Base-by-base conservation (phyloP, 805 yeast genomes). In the Komagataella pseudopastoris region DNA sequence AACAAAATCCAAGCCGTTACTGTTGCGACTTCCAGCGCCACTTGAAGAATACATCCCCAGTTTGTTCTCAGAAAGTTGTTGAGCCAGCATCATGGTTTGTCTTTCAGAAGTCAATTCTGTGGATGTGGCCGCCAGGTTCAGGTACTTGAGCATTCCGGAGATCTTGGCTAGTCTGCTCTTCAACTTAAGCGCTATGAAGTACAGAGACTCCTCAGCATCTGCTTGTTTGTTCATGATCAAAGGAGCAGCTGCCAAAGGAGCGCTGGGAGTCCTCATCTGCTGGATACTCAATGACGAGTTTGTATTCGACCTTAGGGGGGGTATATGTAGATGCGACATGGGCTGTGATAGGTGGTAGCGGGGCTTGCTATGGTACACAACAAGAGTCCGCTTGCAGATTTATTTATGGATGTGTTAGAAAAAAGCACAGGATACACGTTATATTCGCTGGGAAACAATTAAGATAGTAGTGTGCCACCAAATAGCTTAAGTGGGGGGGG, bases 81-180 rank as follows among this genome's bases (percentile, higher is more conserved):
- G 77, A 24, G 74, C 66, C 44, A 74, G 61, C 2, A 72, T 68
- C 55, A 73, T 65, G 0, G 89, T 86, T 66, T 85, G 93, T 58
- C 82, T 83, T 60, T 85, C 91, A 48, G 86, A 78, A 49, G 80
- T 68, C 39, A 75, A 77, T 60, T 85, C 90, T 6, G 89, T 85
- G 12, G 81, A 71, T 10, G 76, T 70, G 62, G 75, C 76, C 2
- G 91, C 90, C 44, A 79, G 68, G 51, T 76, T 75, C 53, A 86
- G 61, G 63, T 80, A 85, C 45, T 89, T 84, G 44, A 74, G 76
- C 74, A 88, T 73, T 17, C 83, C 89, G 0, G 85, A 80, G 20
- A 85, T 74, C 45, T 70, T 66, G 51, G 76, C 78, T 43, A 88
- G 65, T 53, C 83, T 66, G 52, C 67, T 71, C 59, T 79, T 75